Evolutionary conservation across 768 basidiomycete genomes (phyloP), one percentile per base, ranked within the genome.

Genomic region (Boletus huronensis): DNA sequence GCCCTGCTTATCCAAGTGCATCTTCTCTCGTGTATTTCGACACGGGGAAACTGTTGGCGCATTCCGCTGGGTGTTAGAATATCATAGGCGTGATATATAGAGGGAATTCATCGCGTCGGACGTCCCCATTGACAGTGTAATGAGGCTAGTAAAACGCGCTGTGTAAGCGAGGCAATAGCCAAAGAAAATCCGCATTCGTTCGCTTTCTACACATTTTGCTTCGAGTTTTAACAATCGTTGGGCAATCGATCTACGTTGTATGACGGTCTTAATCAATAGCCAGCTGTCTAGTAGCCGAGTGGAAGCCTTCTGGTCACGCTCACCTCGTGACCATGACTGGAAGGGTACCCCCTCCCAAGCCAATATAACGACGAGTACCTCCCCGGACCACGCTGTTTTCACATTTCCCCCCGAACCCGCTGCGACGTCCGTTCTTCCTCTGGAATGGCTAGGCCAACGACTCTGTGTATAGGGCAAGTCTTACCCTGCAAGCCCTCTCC

Each of bases 341-440:
- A 50, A 59, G 57, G 61, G 61, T 62, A 63, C 61, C 50, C 45
- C 50, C 45, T 13, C 23, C 50, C 16, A n/a, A 31, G 8, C 32
- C 8, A 36, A 59, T 53, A 50, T 43, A 63, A 34, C n/a, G 10
- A 34, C 0, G 19, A 6, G 32, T 21, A 8, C 7, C 14, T 6
- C 32, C 9, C 4, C 4, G 14, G 29, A 32, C 31, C 21, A 6
- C 17, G 26, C 32, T 16, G 8, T 23, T 39, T 41, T n/a, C 16
- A 41, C 41, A 10, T 44, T 6, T 31, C 0, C 19, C 14, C 32
- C 23, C 38, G 9, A 11, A n/a, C 16, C 36, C n/a, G n/a, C n/a
- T n/a, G n/a, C n/a, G n/a, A n/a, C n/a, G n/a, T n/a, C n/a, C n/a
- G n/a, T n/a, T n/a, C n/a, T 21, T 23, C 5, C 28, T n/a, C 43